Base-by-base conservation (phyloP, 1,284 basidiomycete species). In the Naganishia albida region DNA sequence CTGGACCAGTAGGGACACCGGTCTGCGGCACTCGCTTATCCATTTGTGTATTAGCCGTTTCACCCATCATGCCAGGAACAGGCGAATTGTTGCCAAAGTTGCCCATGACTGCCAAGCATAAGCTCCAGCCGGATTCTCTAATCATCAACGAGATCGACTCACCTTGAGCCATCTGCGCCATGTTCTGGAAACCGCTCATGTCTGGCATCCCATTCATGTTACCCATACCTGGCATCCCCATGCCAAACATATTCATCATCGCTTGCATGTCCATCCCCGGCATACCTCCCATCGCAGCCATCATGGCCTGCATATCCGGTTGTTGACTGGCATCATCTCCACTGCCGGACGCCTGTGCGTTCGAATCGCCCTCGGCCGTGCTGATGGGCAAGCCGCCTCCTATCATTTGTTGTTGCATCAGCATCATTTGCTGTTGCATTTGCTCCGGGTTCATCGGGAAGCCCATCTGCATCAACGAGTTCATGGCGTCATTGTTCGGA, bases 361-460 rank as follows among this genome's bases (percentile, higher is more conserved):
- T 34, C 34, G 10, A 4, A 10, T 34, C 34, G 6, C 34, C 34
- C 34, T 81, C 82, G 74, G 83, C 84, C 81, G 82, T 83, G 64
- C 80, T 81, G 69, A 78, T 71, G 84, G 82, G 49, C 81, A 15
- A 30, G 4, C 18, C 38, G 38, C 15, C 42, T 38, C 46, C 46
- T 46, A 60, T 60, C 56, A 60, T 60, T 30, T 60, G 46, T 39
- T 60, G 46, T 38, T 60, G 56, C 56, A 60, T 60, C 56, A 60
- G 38, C 56, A 60, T 50, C 56, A 60, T 60, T 34, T 60, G 56
- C 34, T 62, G 60, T 43, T 62, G 60, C 60, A 62, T 62, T 46
- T 52, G 49, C 40, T 62, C 60, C n/a, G 56, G 56, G 46, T 60
- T 60, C 46, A 60, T 60, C 13, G n/a, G 30, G 46, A 60, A 60